A percentile compares a stretch with the other conserved stretches of the same genome.
These are phyloP conservation scores for Eragrostis nindensis DNA, from an alignment of 176 grass and related monocot species.

Conservation along the genomic window DNA sequence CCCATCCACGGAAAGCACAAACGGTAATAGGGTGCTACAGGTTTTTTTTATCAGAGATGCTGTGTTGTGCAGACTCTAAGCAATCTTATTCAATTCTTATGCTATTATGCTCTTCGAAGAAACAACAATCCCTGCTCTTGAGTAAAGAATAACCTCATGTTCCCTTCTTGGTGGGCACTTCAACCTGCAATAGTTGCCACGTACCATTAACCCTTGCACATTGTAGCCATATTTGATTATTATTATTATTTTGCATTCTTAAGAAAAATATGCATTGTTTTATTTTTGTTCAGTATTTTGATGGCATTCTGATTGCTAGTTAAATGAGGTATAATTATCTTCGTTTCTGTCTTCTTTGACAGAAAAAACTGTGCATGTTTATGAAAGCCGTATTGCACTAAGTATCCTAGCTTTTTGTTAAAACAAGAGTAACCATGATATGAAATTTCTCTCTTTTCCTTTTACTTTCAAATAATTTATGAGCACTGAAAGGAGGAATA, in stretches of 20 bases:
- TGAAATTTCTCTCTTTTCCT: neutral
- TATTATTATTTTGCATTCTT: neutral
- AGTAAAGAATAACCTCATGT: constrained; percentile 59
- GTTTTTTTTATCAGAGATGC: constrained; percentile 45
- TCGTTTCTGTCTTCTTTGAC: neutral
- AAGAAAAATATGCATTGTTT: neutral
- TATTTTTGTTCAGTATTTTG: constrained; percentile 18
- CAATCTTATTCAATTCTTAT: constrained; percentile 55
- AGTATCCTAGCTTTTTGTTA: neutral
- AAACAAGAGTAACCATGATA: constrained; percentile 35
- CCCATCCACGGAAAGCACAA: constrained; percentile 39
- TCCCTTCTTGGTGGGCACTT: constrained; percentile 57
- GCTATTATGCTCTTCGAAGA: constrained; percentile 29
- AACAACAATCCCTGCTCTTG: constrained; percentile 40
- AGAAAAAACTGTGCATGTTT: neutral
- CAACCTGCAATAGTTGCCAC: constrained; percentile 40
- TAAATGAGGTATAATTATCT: neutral
- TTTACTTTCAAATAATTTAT: constrained; percentile 38
- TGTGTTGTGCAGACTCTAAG: constrained; percentile 29
- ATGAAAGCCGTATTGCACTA: constrained; percentile 20
- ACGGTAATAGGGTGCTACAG: neutral
- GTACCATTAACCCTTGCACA: constrained; percentile 23
- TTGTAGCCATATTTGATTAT: neutral
- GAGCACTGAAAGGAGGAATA: constrained; percentile 46
- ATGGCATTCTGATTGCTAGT: constrained; percentile 16